A percentile compares a stretch with the other conserved stretches of the same genome.
Conservation (phyloP, 2,329 filamentous ascomycete genomes). For the Fusarium neocosmosporiellum region DNA sequence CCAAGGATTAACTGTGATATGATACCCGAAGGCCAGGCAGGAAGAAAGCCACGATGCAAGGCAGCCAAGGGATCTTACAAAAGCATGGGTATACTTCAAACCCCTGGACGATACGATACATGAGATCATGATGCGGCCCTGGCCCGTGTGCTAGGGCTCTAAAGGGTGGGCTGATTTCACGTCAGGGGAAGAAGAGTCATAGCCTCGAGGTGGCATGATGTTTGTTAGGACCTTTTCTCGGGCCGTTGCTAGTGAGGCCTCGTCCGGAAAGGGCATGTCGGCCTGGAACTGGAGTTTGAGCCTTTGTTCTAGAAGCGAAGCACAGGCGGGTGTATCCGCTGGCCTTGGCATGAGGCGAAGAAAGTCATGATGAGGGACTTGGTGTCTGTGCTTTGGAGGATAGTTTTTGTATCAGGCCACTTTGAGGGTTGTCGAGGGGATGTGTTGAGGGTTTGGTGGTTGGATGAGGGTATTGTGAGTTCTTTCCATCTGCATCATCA, state of each 20-base stretch:
- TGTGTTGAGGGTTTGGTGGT: not conserved
- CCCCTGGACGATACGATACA: not conserved
- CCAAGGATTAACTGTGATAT: conserved; percentile 24
- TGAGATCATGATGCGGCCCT: conserved; percentile 11
- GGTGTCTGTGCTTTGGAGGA: not conserved
- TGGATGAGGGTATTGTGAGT: not conserved
- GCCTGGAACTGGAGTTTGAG: conserved; percentile 1
- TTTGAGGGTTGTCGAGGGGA: not conserved
- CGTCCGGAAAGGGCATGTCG: not conserved
- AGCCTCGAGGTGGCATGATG: conserved; percentile 11
- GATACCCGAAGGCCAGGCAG: conserved; percentile 13
- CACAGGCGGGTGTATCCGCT: not conserved
- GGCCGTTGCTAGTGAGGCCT: not conserved
- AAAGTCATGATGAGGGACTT: conserved; percentile 1
- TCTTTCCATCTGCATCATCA: not conserved
- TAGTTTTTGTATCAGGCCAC: not conserved
- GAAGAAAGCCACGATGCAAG: conserved; percentile 9
- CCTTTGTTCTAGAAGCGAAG: conserved; percentile 1
- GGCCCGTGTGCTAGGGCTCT: not conserved
- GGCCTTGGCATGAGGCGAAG: conserved; percentile 6
- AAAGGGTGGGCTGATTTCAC: conserved; percentile 12
- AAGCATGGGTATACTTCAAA: not conserved
- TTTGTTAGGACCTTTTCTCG: not conserved
- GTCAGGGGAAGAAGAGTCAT: not conserved
- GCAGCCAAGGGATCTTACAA: not conserved